Percentiles rank a stretch among this genome's conserved stretches.
These are phyloP conservation scores for Pueraria montana DNA, from an alignment of 306 rosid species.

Conservation along the genomic window DNA sequence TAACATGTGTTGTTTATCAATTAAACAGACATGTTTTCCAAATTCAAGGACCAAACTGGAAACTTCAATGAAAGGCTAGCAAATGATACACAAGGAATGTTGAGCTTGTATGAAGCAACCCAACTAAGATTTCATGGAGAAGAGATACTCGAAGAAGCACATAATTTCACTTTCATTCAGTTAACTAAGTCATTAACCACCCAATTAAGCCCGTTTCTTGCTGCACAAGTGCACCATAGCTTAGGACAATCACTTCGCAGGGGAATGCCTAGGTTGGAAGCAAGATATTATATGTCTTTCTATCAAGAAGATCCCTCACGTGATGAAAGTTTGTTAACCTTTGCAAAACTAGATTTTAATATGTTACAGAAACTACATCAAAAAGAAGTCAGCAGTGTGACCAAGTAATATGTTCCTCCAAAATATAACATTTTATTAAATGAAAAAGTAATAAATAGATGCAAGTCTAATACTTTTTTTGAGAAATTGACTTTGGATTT, in stretches of 20 bases:
- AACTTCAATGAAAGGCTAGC: background rate
- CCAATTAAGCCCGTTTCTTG: slow-evolving; percentile 44
- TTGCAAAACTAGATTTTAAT: slow-evolving; percentile 67
- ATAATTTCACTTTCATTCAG: background rate
- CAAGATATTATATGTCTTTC: slow-evolving; percentile 47
- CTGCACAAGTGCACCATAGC: slow-evolving; percentile 41
- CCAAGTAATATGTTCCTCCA: slow-evolving; percentile 37
- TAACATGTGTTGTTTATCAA: background rate
- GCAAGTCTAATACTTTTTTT: background rate
- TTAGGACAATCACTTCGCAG: slow-evolving; percentile 52
- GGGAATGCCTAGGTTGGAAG: slow-evolving; percentile 52
- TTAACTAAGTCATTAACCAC: background rate
- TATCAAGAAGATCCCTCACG: slow-evolving; percentile 58
- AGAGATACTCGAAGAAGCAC: slow-evolving; percentile 56
- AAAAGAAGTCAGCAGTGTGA: slow-evolving; percentile 47
- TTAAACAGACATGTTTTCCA: background rate
- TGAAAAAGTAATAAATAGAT: background rate
- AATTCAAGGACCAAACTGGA: background rate
- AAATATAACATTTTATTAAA: background rate
- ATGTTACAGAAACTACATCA: slow-evolving; percentile 56
- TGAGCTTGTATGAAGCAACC: slow-evolving; percentile 62
- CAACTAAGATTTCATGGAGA: slow-evolving; percentile 56
- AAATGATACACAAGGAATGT: slow-evolving; percentile 42
- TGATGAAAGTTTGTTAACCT: slow-evolving; percentile 40
- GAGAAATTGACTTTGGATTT: background rate